phyloP scores from a whole-genome alignment of 163 green algal genomes.

The Chloroidium sp. region DNA sequence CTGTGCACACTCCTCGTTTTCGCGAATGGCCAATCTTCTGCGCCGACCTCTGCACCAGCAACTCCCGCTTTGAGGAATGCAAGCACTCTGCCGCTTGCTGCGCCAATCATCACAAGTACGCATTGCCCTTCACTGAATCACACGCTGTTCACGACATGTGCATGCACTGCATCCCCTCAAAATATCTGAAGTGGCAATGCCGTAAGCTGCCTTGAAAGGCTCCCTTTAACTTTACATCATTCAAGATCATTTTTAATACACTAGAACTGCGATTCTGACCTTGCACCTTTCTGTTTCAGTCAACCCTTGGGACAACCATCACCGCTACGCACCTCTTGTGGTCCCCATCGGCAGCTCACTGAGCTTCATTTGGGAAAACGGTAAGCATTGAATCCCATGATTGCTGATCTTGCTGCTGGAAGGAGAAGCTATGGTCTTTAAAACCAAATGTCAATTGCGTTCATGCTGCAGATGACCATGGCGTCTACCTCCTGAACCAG shows the following conservation, averaged over 20 bases:
- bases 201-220: not conserved
- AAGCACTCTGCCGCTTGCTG: not conserved
- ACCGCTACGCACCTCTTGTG: too few species aligned
- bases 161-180: too few species aligned
- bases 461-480: too few species aligned
- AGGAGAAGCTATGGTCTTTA: too few species aligned
- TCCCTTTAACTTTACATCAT: not conserved
- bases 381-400: too few species aligned
- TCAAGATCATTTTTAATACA: slow-evolving; percentile 1
- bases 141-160: not conserved
- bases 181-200: too few species aligned
- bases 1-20: not conserved
- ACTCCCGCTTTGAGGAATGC: not conserved
- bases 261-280: not conserved
- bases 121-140: not conserved
- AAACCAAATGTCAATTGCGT: too few species aligned
- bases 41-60: not conserved
- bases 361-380: too few species aligned
- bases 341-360: too few species aligned
- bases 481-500: too few species aligned
- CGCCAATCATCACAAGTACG: not conserved
- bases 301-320: not conserved
- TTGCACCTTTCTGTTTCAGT: not conserved
- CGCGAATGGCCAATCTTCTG: not conserved
- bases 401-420: too few species aligned